Base-by-base conservation (phyloP, 2,329 filamentous ascomycete genomes). In the Aspergillus clavatus region DNA sequence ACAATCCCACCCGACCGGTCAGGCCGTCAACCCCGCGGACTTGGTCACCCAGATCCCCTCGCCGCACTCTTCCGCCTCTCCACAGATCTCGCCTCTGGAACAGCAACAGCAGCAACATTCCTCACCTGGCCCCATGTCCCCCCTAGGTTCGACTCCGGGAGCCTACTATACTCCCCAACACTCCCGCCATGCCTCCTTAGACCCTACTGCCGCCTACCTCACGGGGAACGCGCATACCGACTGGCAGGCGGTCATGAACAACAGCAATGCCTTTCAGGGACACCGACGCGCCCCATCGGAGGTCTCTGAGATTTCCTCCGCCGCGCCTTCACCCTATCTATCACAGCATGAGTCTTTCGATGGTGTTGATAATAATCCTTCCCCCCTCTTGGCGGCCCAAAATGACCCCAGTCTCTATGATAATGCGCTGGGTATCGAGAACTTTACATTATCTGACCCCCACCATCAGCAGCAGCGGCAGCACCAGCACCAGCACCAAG, bases 271-370 rank as follows among this genome's bases (percentile, higher is more conserved):
- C 48, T 96, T 95, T 61, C 84, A 87, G 54, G 76, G 80, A n/a
- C 91, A 96, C 63, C 80, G 89, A 56, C 82, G 90, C 59, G 83
- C 81, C 28, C 87, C 88, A 1, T 96, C 90, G n/a, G 91, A 96
- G 57, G 89, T 85, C 59, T 95, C 89, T 2, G 91, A 96, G 55
- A 84, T 95, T 5, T 95, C 81, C 2, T 95, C 89, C 14, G 87
- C 84, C 12, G 83, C 87, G 18, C 86, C 84, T 19, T 96, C 91
- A 14, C 91, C 91, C 3, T 89, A 88, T 60, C 71, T 95, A 46
- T 79, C 79, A 22, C 85, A 85, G 55, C 78, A 86, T 48, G 90
- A 96, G 58, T 81, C 74, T 52, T 94, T 95, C 60, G 89, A 95
- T 16, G 69, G 75, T n/a, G 75, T 79, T 41, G 79, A 86, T 73